Conservation (phyloP, 495 filamentous ascomycete species). For the Daldinia concentrica region DNA sequence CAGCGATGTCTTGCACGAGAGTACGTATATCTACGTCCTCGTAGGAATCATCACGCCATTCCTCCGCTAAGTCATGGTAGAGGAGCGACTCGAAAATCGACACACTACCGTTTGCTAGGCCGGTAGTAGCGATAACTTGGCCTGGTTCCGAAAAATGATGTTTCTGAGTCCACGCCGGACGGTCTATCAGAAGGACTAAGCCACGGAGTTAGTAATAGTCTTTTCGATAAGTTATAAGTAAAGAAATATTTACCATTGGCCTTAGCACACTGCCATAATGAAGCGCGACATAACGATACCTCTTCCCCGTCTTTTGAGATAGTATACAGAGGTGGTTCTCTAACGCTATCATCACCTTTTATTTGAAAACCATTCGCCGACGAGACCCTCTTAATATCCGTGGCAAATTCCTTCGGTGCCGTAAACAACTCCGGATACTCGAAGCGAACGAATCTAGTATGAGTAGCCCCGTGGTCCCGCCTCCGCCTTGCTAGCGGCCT, state of each 20-base stretch:
- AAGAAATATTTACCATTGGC: constrained; percentile 17
- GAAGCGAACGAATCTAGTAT: constrained; percentile 38
- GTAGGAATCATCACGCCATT: background rate
- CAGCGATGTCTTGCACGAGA: constrained; percentile 41
- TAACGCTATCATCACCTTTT: constrained; percentile 17
- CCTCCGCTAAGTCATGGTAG: constrained; percentile 27
- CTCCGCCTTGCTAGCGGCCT: constrained; percentile 20
- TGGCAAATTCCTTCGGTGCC: background rate
- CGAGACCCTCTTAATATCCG: background rate
- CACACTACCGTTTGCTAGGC: constrained; percentile 14
- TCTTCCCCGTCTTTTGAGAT: constrained; percentile 31
- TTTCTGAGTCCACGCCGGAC: constrained; percentile 34
- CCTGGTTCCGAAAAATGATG: background rate
- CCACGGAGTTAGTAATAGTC: background rate
- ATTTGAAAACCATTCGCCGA: background rate
- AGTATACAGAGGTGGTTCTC: constrained; percentile 11
- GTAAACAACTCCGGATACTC: constrained; percentile 49
- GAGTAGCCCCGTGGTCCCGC: background rate
- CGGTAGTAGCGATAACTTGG: background rate
- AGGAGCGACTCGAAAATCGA: constrained; percentile 42
- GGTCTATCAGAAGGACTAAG: constrained; percentile 48
- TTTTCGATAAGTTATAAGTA: constrained; percentile 13
- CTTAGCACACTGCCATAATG: constrained; percentile 41
- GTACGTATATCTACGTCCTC: constrained; percentile 11
- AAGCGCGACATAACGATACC: constrained; percentile 45